Base-by-base conservation (phyloP, 306 rosid species). In the Pachyrhizus erosus region DNA sequence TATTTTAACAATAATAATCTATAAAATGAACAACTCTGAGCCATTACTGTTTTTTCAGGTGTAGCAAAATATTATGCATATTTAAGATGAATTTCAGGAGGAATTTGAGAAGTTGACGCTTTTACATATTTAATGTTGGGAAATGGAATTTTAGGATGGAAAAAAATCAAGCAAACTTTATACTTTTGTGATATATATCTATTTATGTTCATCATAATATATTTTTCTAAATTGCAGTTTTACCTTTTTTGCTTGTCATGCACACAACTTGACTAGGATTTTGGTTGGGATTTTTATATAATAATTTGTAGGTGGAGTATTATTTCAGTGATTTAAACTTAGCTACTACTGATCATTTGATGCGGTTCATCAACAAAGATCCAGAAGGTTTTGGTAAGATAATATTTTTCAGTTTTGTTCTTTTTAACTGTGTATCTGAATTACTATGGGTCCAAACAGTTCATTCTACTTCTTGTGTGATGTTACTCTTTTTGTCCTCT, bases 281-380 rank as follows among this genome's bases (percentile, higher is more conserved):
- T 78, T 78, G 48, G 73, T 80, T 71, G 70, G 23, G 74, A 20
- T 51, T 34, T 88, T 73, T 82, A 9, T 14, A 27, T 75, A 37
- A 23, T 27, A 77, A 75, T 70, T 82, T 90, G 86, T 87, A 93
- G 99, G 99, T 96, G 93, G 99, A 96, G 86, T 96, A 96, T 89
- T 96, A 96, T 89, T 93, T 96, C 89, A 96, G 99, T 71, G 98
- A 96, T 83, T 80, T 96, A 73, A 96, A 96, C 89, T 90, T 96
- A 83, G 97, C 99, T 68, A 96, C 99, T 15, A 96, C 99, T 21
- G 97, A 96, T 88, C 99, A 93, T 87, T 90, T 96, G 86, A 96
- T 96, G 93, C 90, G 98, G 91, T 96, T 89, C 92, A 92, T 96
- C 87, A 88, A 62, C 90, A 96, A 93, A 90, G 98, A 96, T 82